Percentiles rank a stretch among this genome's conserved stretches.
Evolutionary conservation across 371 early-diverging fungal genomes (phyloP).

Genomic region (Funneliformis caledonium): DNA sequence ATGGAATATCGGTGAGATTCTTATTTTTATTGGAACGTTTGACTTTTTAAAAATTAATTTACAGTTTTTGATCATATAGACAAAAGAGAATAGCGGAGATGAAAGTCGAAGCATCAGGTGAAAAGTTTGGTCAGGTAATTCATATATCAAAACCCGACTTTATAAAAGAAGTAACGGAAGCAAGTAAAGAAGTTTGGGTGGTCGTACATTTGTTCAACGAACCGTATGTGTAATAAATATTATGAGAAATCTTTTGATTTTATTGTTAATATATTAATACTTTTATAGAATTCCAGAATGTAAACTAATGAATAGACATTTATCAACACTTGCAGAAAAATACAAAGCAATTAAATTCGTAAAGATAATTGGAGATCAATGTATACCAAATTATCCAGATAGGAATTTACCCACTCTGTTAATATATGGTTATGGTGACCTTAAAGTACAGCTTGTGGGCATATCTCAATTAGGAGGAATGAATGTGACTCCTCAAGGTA

Average conservation of each 20-base stretch:
- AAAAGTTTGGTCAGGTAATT: constrained; percentile 78
- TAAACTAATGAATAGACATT: constrained; percentile 77
- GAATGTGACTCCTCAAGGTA: constrained; percentile 73
- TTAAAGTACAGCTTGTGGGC: constrained; percentile 83
- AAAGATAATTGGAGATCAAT: constrained; percentile 89
- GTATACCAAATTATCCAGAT: constrained; percentile 95
- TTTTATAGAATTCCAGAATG: constrained; percentile 70
- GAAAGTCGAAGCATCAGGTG: constrained; percentile 62
- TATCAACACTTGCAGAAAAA: constrained; percentile 77
- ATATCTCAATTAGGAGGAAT: constrained; percentile 81
- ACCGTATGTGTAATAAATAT: constrained; percentile 51
- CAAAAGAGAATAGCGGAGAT: constrained; percentile 82
- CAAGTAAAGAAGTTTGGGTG: constrained; percentile 78
- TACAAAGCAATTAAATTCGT: constrained; percentile 91
- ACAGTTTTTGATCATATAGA: constrained; percentile 43
- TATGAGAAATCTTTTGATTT: not conserved
- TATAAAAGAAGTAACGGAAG: constrained; percentile 86
- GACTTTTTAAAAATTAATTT: constrained; percentile 11
- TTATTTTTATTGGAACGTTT: not conserved
- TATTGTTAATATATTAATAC: not conserved
- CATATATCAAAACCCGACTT: constrained; percentile 95
- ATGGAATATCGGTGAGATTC: constrained; percentile 68
- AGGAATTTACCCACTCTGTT: constrained; percentile 89
- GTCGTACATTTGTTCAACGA: constrained; percentile 81
- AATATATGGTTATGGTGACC: constrained; percentile 86